Evolutionary conservation across 192 early-diverging fungal species (phyloP), one percentile per base, ranked within the genome.

Genomic region (Podila clonocystis): DNA sequence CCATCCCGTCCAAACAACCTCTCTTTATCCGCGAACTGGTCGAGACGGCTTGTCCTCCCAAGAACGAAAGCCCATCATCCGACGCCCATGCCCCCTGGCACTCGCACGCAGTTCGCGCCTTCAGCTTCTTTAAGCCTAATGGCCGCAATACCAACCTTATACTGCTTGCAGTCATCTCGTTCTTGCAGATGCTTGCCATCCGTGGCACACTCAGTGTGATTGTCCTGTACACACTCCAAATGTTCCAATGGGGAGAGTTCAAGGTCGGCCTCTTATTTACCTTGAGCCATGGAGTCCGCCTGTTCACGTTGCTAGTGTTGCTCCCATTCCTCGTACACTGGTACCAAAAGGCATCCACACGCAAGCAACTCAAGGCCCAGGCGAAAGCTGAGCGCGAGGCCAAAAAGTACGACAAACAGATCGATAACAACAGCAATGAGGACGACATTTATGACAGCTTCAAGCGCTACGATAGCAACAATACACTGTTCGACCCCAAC

Each of bases 211-310:
- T 80, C 13, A 64, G 70, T 0, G 67, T 80, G 11, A 49, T 80
- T 62, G 69, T 80, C 33, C 72, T 88, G 7, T 88, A 88, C 62
- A 84, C 86, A 1, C 85, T 84, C 65, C 64, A 74, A 3, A 50
- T 71, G 49, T 88, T 88, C 62, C 17, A 75, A 20, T 88, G 86
- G 86, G 76, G 67, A 20, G 78, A 78, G 9, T 83, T 82, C 31
- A 83, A 88, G 72, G 82, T 82, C 60, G 85, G 86, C 3, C 41
- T 88, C 30, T 76, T 75, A 52, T 82, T 85, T 45, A 74, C 80
- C n/a, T 34, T 84, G n/a, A 34, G 50, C 2, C 75, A 75, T 1
- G 58, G 73, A 5, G 63, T 50, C 20, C 71, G 83, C 26, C 67
- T 85, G 28, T 19, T 84, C 2, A 74, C 78, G 5, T 52, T 86